Percentiles rank a stretch among this genome's conserved stretches.
phyloP scores from a whole-genome alignment of 2,329 filamentous ascomycete genomes.

The Aaosphaeria arxii region DNA sequence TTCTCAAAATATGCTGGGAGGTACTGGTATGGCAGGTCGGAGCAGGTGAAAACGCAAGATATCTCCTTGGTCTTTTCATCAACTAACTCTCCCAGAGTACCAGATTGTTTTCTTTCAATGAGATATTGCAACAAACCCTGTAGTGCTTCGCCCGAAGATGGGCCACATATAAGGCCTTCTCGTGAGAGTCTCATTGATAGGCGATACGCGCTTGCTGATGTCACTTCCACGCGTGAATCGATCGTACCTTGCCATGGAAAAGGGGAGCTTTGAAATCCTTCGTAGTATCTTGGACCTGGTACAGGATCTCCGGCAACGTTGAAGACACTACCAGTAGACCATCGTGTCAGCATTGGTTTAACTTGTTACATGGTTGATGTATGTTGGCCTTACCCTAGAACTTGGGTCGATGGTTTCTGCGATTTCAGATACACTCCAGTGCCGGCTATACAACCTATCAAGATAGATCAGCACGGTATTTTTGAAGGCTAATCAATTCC shows the following conservation, averaged over 20 bases:
- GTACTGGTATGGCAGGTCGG: constrained; percentile 63
- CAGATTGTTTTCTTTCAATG: constrained; percentile 46
- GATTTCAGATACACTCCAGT: constrained; percentile 10
- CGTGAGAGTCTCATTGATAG: constrained; percentile 55
- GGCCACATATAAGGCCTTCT: constrained; percentile 58
- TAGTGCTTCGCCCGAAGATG: constrained; percentile 60
- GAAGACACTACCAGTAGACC: constrained; percentile 45
- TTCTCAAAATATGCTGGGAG: constrained; percentile 60
- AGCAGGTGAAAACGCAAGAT: constrained; percentile 60
- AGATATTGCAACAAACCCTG: constrained; percentile 50
- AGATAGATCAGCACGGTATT: background rate
- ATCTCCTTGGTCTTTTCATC: constrained; percentile 47
- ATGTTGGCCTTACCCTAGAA: constrained; percentile 9
- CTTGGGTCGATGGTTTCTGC: constrained; percentile 11
- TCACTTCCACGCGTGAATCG: constrained; percentile 57
- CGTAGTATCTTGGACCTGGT: constrained; percentile 56
- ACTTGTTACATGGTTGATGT: constrained; percentile 3
- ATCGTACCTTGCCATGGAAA: constrained; percentile 59
- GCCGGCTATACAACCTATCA: constrained; percentile 6
- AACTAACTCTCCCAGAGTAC: constrained; percentile 44
- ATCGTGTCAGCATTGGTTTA: background rate
- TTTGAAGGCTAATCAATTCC: background rate
- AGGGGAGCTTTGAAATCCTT: constrained; percentile 49
- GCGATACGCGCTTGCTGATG: constrained; percentile 53
- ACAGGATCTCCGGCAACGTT: constrained; percentile 57